These are phyloP conservation scores for Niebla homalea DNA, from an alignment of 495 filamentous ascomycete species.

Conservation along the genomic window DNA sequence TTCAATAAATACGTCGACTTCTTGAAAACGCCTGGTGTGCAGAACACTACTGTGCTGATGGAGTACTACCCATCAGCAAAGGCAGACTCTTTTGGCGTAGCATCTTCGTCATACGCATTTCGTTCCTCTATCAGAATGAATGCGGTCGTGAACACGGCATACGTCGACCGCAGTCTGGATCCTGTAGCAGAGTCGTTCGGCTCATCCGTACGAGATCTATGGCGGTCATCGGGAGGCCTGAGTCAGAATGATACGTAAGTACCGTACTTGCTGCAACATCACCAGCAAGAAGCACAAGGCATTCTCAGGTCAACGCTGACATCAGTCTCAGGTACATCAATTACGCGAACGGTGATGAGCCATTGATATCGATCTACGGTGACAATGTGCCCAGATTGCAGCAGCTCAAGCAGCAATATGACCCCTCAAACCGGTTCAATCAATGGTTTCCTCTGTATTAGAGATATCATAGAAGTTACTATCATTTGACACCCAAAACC, in stretches of 20 bases:
- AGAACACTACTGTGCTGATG: slow-evolving; percentile 3
- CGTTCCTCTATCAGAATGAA: no score
- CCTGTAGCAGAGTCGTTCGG: not conserved
- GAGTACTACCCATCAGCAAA: slow-evolving; percentile 5
- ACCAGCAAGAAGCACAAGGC: no score
- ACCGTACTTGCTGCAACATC: not conserved
- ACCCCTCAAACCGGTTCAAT: slow-evolving; percentile 15
- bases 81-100: not conserved
- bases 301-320: no score
- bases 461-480: not conserved
- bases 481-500: no score
- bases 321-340: slow-evolving; percentile 14
- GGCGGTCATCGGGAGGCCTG: not conserved
- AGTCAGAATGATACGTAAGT: not conserved
- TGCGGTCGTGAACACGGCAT: no score
- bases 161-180: not conserved
- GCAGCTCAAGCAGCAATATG: slow-evolving; percentile 12
- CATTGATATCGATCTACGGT: slow-evolving; percentile 11
- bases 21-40: slow-evolving; percentile 1
- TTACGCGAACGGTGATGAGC: slow-evolving; percentile 19
- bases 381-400: slow-evolving; percentile 6
- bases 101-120: no score
- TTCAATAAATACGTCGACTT: slow-evolving; percentile 8
- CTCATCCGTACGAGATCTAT: not conserved
- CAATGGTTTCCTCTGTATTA: slow-evolving; percentile 6